phyloP scores from a whole-genome alignment of 345 rosid species.

The Pugionium dolabratum region DNA sequence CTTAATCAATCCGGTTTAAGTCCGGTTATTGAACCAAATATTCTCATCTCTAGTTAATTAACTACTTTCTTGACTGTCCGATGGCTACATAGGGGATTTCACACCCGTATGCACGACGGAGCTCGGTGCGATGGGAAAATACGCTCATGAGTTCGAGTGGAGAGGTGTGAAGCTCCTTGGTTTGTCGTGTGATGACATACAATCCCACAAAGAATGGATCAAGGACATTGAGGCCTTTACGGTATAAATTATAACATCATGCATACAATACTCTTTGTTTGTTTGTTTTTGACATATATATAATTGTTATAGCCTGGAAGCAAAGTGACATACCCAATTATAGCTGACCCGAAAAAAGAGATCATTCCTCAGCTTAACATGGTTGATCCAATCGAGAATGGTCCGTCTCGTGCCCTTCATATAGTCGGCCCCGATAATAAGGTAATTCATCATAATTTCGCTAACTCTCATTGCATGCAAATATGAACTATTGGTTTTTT shows the following conservation, averaged over 20 bases:
- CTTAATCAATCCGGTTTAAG: neutral
- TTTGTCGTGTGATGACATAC: constrained; percentile 69
- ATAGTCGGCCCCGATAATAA: constrained; percentile 65
- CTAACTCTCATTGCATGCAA: constrained; percentile 3
- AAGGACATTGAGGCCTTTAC: constrained; percentile 72
- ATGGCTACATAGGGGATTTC: constrained; percentile 59
- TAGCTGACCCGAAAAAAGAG: constrained; percentile 66
- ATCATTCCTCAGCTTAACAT: constrained; percentile 68
- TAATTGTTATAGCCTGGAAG: constrained; percentile 47
- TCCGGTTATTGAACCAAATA: neutral
- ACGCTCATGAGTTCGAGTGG: constrained; percentile 50
- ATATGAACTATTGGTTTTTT: neutral
- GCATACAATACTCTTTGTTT: neutral
- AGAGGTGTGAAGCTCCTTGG: constrained; percentile 78
- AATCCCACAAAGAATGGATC: constrained; percentile 68
- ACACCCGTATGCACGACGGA: constrained; percentile 88
- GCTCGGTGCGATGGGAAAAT: constrained; percentile 63
- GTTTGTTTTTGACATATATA: neutral
- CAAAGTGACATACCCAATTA: constrained; percentile 69
- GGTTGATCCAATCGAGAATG: constrained; percentile 72
- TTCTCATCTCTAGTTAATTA: neutral
- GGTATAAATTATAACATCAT: constrained; percentile 30
- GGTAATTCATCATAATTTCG: constrained; percentile 34
- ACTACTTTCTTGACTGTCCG: no score
- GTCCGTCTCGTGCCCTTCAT: constrained; percentile 79